Conservation (phyloP, 225 moss, liverwort and hornwort genomes). For the Pseudisothecium myosuroides region DNA sequence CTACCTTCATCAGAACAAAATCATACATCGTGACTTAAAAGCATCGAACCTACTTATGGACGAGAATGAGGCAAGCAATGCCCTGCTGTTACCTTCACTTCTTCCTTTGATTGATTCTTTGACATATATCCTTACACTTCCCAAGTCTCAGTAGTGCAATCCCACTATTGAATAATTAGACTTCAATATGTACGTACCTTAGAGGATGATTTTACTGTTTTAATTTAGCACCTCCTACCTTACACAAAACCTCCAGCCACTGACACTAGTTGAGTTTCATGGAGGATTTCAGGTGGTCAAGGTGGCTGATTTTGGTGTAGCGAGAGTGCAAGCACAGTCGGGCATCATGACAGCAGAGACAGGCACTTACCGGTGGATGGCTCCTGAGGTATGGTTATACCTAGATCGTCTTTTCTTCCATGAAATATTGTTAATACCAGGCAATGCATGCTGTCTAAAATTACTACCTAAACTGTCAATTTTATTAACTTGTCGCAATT, state of each 20-base stretch:
- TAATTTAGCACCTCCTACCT: not conserved
- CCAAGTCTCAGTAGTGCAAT: not conserved
- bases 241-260: not conserved
- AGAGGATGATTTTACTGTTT: not conserved
- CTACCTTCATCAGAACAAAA: constrained; percentile 89
- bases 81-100: not conserved
- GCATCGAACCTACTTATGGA: constrained; percentile 95
- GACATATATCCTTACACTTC: not conserved
- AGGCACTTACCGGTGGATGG: constrained; percentile 99
- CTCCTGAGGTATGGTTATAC: constrained; percentile 57
- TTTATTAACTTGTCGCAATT: not conserved
- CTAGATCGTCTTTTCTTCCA: not conserved
- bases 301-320: constrained; percentile 98
- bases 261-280: not conserved
- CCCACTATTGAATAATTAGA: too few relatives aligned
- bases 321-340: constrained; percentile 87
- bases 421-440: not conserved
- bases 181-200: not conserved
- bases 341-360: constrained; percentile 99
- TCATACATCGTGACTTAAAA: constrained; percentile 87
- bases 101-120: not conserved
- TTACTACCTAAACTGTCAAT: not conserved
- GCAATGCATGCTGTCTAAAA: not conserved
- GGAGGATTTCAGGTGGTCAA: constrained; percentile 63
- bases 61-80: constrained; percentile 62